Base-by-base conservation (phyloP, 345 rosid genomes). In the Rhodamnia argentea region DNA sequence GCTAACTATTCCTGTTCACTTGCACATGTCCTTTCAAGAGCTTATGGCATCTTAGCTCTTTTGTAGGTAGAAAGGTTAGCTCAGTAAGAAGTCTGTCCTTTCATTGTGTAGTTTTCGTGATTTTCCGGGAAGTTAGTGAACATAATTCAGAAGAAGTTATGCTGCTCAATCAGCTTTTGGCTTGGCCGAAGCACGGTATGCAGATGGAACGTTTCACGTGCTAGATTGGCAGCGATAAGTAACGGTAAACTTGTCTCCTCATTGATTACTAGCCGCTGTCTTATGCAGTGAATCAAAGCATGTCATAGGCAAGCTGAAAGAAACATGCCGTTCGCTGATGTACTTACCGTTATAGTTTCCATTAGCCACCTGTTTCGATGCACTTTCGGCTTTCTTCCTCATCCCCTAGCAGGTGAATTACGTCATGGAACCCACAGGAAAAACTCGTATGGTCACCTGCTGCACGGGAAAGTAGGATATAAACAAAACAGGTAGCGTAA, bases 281-380 rank as follows among this genome's bases (percentile, higher is more conserved):
- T 15, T 53, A 3, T 29, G 55, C 93, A 94, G 96, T 83, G 94
- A 93, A 90, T 93, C 94, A 6, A 95, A 96, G 84, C 95, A 92
- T 83, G 91, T 95, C 23, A 87, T 94, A 60, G 92, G 86, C 91
- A 93, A 94, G 92, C 97, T 94, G 50, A 94, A 92, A 88, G 96
- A 95, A 51, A 51, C 52, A 51, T 51, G 52, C 52, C 52, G 14
- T 51, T 12, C 14, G 14, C 52, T 51, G 52, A 51, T 51, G 12
- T 51, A 51, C 52, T 11, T 51, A 12, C 0, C 14, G 52, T 51
- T 51, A 51, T 51, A 11, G 52, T 51, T 51, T 51, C 52, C 52
- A 51, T 12, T 2, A 51, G 52, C 14, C 52, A 51, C 52, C 13
- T 51, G 52, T 51, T 51, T 51, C 52, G 14, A 51, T 51, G 52